Percentiles rank a stretch among this genome's conserved stretches.
phyloP scores from a whole-genome alignment of 1,139 yeast species.

The Yamadazyma sp. region DNA sequence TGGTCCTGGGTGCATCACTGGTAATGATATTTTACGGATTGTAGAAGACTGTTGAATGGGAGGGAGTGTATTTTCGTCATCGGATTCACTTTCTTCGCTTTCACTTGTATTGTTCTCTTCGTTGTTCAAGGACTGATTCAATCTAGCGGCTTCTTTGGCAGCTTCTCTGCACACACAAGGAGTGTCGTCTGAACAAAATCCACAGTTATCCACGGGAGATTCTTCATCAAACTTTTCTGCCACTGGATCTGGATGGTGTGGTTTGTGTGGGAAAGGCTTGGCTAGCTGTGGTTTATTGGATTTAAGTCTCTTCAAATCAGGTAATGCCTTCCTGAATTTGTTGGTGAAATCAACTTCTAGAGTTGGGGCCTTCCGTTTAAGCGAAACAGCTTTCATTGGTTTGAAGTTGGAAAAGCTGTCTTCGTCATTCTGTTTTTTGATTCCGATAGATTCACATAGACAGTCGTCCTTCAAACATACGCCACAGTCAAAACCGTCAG shows the following conservation, averaged over 20 bases:
- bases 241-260: neutral
- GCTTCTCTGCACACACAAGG: constrained; percentile 92
- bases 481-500: constrained; percentile 50
- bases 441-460: constrained; percentile 65
- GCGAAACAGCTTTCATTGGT: constrained; percentile 63
- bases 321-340: constrained; percentile 44
- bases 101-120: constrained; percentile 14
- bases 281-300: constrained; percentile 5
- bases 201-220: constrained; percentile 77
- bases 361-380: constrained; percentile 35
- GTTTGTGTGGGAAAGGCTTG: neutral
- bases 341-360: constrained; percentile 57
- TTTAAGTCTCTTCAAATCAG: constrained; percentile 34
- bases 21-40: constrained; percentile 40
- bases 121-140: constrained; percentile 29
- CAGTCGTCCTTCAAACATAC: constrained; percentile 71
- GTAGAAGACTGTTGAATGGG: constrained; percentile 32
- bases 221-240: constrained; percentile 30
- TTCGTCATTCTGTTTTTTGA: constrained; percentile 34
- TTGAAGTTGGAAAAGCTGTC: constrained; percentile 42
- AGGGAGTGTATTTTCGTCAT: constrained; percentile 32
- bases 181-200: constrained; percentile 89
- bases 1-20: constrained; percentile 70
- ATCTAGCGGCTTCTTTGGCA: constrained; percentile 55
- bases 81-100: constrained; percentile 16